Evolutionary conservation across 345 rosid genomes (phyloP).

Genomic region (Eucalyptus curtisii): DNA sequence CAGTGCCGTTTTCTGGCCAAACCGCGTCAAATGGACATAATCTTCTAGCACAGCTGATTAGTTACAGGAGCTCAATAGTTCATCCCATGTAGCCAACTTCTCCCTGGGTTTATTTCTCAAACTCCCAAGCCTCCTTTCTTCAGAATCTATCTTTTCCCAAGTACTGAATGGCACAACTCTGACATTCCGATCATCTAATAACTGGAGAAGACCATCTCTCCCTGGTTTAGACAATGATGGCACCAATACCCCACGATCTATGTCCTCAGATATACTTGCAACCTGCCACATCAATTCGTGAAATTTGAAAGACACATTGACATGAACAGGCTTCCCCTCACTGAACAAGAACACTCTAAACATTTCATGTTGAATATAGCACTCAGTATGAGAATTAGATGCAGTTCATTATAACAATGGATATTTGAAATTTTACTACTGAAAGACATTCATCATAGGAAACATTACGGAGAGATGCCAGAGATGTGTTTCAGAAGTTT

Average conservation of each 20-base stretch:
- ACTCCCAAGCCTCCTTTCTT: constrained; percentile 60
- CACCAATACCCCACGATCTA: constrained; percentile 27
- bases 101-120: constrained; percentile 54
- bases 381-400: not conserved
- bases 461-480: not conserved
- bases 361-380: not conserved
- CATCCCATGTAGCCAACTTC: constrained; percentile 48
- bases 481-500: not conserved
- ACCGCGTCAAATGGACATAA: not conserved
- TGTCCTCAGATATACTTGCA: constrained; percentile 62
- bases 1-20: not conserved
- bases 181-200: constrained; percentile 34
- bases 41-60: not conserved
- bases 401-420: not conserved
- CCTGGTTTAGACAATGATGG: constrained; percentile 35
- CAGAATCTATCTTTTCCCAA: constrained; percentile 77
- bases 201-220: constrained; percentile 50
- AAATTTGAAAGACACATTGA: not conserved
- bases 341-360: not conserved
- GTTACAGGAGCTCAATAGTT: constrained; percentile 16
- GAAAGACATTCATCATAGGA: not conserved
- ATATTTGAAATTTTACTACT: not conserved
- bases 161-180: constrained; percentile 33
- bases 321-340: not conserved
- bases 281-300: constrained; percentile 28